Evolutionary conservation across 805 yeast species (phyloP), one percentile per base, ranked within the genome.

Genomic region (Saturnispora hagleri): DNA sequence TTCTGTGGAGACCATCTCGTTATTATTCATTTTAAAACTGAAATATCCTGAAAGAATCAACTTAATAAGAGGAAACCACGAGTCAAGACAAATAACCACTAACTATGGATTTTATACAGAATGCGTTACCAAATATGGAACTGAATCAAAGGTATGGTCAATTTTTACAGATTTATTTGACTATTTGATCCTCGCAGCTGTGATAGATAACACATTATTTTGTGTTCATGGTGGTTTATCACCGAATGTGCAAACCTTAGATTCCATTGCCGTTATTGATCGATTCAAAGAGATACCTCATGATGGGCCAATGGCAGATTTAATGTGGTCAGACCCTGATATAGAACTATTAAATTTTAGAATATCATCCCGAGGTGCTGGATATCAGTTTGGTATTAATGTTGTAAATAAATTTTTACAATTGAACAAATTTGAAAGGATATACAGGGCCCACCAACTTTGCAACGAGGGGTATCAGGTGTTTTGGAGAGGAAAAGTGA

Each of bases 311-410:
- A 93, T 93, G 97, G 99, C 99, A 1, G 99, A 93, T 66, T 72
- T 93, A 48, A 98, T 93, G 18, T 93, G 99, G 99, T 84, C 93
- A 22, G 99, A 93, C 63, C 99, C 99, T 0, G 98, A 95, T 66
- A 85, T 86, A 33, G 87, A 85, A 51, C 73, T 73, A 51, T 60
- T 71, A 59, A 96, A 89, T 61, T 93, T 93, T 66, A 84, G 90
- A 57, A 77, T 93, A 20, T 82, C 90, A 31, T 96, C 99, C 1
- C 70, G 99, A 61, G 99, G 99, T 41, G 99, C 99, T 1, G 99
- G 99, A 4, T 93, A 91, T 67, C 87, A 93, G 22, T 93, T 93
- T 73, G 99, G 99, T 18, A 73, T 80, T 41, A 93, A 87, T 57
- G 91, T 95, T 47, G 97, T 89, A 49, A 84, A 85, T 64, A 86